Evolutionary conservation across 805 yeast genomes (phyloP), one percentile per base, ranked within the genome.

Genomic region (Saccharomycopsis fermentans): DNA sequence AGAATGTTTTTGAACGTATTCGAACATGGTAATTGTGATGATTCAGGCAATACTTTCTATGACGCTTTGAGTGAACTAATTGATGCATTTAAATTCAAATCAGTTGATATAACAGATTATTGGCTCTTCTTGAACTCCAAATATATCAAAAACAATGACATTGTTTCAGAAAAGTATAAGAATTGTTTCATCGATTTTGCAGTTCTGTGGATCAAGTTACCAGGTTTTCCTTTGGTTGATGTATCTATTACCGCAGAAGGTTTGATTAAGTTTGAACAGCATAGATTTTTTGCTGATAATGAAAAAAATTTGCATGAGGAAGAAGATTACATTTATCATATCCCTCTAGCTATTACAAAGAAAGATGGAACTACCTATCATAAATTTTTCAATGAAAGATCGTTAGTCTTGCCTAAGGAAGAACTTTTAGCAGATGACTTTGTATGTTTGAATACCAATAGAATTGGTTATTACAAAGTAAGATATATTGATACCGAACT

Each of bases 261-360:
- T 5, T 70, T 68, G 55, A 65, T 77, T 3, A 66, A 64, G 26
- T 52, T 78, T 24, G 73, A 68, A 43, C 81, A 78, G 63, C 72
- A 74, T 59, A 68, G 77, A 60, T 74, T 63, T 56, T 27, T 67
- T n/a, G 58, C 65, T 14, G 62, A 64, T 14, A 32, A 54, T 14
- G 62, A 65, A 12, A 60, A 69, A n/a, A 64, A 62, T 2, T 65
- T 64, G 5, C 63, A 65, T 29, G 65, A 68, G n/a, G 64, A 71
- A 14, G 88, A 83, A 66, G 83, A 84, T 64, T 70, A 74, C 47
- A 84, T 86, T 3, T 86, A 73, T 65, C 85, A 83, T 62, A 71
- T 86, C 52, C 91, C 92, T 3, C 67, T 87, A 52, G 32, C 75
- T 2, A 67, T 81, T 39, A 76, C 71, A 54, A 63, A 72, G 1